Percentiles rank a stretch among this genome's conserved stretches.
phyloP scores from a whole-genome alignment of 2,329 filamentous ascomycete genomes.

The Endoconidiophora polonica region DNA sequence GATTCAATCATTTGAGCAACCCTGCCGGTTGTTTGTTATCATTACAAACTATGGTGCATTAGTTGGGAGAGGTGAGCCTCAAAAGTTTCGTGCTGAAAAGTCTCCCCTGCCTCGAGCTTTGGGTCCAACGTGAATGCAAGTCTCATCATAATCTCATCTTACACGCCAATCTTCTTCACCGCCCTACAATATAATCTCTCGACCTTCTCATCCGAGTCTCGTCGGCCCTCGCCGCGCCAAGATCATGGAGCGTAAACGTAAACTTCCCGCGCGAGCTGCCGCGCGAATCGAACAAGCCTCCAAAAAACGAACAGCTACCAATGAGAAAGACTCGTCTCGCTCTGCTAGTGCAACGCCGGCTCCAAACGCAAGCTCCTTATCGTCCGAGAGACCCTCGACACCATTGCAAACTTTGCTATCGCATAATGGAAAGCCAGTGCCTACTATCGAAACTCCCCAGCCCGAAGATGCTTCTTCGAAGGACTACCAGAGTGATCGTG shows the following conservation, averaged over 20 bases:
- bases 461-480: slow-evolving; percentile 41
- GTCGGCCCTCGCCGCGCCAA: background rate
- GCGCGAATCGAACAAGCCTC: slow-evolving; percentile 41
- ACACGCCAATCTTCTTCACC: no score
- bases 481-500: slow-evolving; percentile 58
- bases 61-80: no score
- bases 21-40: no score
- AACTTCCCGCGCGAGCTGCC: slow-evolving; percentile 44
- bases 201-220: no score
- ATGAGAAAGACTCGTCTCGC: slow-evolving; percentile 26
- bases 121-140: no score
- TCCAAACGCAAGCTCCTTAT: slow-evolving; percentile 23
- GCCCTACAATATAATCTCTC: no score
- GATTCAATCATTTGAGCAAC: no score
- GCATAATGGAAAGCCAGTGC: slow-evolving; percentile 48
- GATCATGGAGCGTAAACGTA: slow-evolving; percentile 48
- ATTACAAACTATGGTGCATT: no score
- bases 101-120: no score
- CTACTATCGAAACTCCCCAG: slow-evolving; percentile 52
- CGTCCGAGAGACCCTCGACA: slow-evolving; percentile 22
- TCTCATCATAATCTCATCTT: no score
- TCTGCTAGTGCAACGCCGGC: slow-evolving; percentile 27
- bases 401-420: slow-evolving; percentile 45
- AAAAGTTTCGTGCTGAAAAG: no score
- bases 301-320: slow-evolving; percentile 42